Conservation (phyloP, 2,329 filamentous ascomycete species). For the Claviceps sp. region DNA sequence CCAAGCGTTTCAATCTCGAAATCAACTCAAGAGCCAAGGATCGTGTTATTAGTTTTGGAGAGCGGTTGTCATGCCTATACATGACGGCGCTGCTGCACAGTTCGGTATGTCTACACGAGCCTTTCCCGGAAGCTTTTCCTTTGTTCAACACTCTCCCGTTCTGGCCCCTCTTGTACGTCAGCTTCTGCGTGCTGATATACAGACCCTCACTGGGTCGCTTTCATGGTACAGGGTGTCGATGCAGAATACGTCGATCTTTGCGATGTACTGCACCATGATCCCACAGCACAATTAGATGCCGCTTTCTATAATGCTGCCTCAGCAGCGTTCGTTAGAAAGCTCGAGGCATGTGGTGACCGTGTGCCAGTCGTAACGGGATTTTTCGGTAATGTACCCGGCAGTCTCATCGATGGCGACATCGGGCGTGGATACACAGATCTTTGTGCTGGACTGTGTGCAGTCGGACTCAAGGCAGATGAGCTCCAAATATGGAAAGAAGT, state of each 20-base stretch:
- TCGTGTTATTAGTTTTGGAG: conserved; percentile 85
- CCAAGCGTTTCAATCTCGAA: conserved; percentile 55
- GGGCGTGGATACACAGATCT: conserved; percentile 95
- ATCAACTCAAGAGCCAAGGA: conserved; percentile 70
- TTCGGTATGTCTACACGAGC: conserved; percentile 28
- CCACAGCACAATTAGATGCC: conserved; percentile 45
- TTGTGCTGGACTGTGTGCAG: conserved; percentile 81
- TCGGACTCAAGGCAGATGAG: conserved; percentile 75
- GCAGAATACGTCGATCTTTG: conserved; percentile 85
- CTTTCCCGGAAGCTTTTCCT: background rate
- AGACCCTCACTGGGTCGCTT: conserved; percentile 14
- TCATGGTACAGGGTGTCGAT: conserved; percentile 47
- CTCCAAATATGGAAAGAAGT: conserved; percentile 99
- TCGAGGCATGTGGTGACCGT: conserved; percentile 49
- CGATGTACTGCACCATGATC: conserved; percentile 60
- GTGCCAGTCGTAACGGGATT: conserved; percentile 82
- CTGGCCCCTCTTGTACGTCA: background rate
- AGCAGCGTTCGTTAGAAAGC: conserved; percentile 46
- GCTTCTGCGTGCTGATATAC: conserved; percentile 1
- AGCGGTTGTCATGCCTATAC: conserved; percentile 88
- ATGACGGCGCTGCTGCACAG: conserved; percentile 79
- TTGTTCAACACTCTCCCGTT: background rate
- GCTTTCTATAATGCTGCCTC: conserved; percentile 57
- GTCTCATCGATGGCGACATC: conserved; percentile 75
- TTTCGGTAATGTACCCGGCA: conserved; percentile 86